Evolutionary conservation across 148 eudicot species (phyloP).

Genomic region (Silene conica): DNA sequence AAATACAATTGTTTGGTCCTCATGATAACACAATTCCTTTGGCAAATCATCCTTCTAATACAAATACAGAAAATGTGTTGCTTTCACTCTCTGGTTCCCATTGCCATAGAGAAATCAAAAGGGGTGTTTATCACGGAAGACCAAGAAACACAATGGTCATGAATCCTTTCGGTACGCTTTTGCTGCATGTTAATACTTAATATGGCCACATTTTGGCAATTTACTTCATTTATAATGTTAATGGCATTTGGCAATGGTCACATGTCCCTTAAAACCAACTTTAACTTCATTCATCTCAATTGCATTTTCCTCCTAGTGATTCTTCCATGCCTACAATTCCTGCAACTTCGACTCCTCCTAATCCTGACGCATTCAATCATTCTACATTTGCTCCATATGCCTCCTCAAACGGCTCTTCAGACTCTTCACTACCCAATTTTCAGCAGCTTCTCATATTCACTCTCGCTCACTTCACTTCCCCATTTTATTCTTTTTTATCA

Average conservation of each 20-base stretch:
- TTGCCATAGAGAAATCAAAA: no score
- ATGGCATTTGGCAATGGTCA: background rate
- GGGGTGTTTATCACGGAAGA: no score
- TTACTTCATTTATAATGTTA: background rate
- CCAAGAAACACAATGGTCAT: no score
- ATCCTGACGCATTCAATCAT: constrained; percentile 24
- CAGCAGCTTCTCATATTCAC: background rate
- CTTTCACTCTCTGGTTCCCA: no score
- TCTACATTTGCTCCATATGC: constrained; percentile 17
- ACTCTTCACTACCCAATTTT: background rate
- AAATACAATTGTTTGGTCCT: no score
- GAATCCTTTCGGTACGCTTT: no score
- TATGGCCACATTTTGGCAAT: constrained; percentile 8
- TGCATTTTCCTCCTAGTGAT: constrained; percentile 18
- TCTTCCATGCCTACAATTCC: constrained; percentile 27
- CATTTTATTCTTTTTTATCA: background rate
- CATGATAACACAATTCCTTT: no score
- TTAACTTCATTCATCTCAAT: background rate
- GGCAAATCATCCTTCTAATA: no score
- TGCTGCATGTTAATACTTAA: no score
- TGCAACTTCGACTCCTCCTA: constrained; percentile 26
- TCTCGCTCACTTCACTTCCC: background rate
- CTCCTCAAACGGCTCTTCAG: background rate
- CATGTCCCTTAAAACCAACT: background rate
- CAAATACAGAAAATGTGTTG: no score